Conservation (phyloP, 2,329 filamentous ascomycete species). For the Chrysosporium queenslandicum region DNA sequence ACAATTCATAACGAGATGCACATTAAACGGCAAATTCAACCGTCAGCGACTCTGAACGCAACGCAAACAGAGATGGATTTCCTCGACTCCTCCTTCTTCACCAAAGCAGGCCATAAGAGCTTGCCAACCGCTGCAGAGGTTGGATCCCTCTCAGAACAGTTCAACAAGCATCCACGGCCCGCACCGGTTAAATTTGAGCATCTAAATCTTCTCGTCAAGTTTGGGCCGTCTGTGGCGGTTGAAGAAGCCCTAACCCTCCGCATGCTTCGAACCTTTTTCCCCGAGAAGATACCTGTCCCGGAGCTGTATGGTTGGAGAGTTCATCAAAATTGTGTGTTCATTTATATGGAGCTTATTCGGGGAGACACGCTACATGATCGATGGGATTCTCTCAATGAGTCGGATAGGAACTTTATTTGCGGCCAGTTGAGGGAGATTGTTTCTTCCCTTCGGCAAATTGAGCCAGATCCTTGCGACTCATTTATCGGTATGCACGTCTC, state of each 20-base stretch:
- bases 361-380: slow-evolving; percentile 22
- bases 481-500: slow-evolving; percentile 20
- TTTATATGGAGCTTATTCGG: slow-evolving; percentile 28
- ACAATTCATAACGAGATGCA: neutral
- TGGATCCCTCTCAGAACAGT: slow-evolving; percentile 17
- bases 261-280: slow-evolving; percentile 18
- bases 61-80: slow-evolving; percentile 21
- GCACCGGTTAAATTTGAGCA: slow-evolving; percentile 18
- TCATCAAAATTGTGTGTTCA: slow-evolving; percentile 21
- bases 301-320: slow-evolving; percentile 31
- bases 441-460: slow-evolving; percentile 17
- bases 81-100: slow-evolving; percentile 21
- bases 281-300: slow-evolving; percentile 26
- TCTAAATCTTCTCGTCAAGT: slow-evolving; percentile 22
- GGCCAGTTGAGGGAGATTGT: slow-evolving; percentile 18
- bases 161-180: slow-evolving; percentile 11
- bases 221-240: slow-evolving; percentile 18
- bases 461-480: slow-evolving; percentile 18
- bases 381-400: slow-evolving; percentile 19
- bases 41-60: slow-evolving; percentile 3
- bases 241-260: slow-evolving; percentile 23
- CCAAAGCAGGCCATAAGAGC: slow-evolving; percentile 10
- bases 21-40: slow-evolving; percentile 8
- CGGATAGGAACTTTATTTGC: slow-evolving; percentile 17
- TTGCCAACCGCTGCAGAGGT: slow-evolving; percentile 21